phyloP scores from a whole-genome alignment of 441 rosid species.

The Capsella rubella region DNA sequence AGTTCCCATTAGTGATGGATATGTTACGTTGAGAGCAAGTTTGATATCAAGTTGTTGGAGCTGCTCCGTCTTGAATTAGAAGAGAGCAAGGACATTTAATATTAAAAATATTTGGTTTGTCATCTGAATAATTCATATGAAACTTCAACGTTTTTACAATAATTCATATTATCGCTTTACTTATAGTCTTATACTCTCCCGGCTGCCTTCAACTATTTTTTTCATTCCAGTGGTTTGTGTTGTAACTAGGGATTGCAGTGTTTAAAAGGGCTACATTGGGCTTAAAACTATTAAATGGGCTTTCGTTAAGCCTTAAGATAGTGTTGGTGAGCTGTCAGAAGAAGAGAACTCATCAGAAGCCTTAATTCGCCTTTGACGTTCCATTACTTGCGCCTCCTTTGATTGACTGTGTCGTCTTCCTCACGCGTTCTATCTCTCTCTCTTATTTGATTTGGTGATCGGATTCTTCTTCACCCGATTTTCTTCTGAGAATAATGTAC shows the following conservation, averaged over 20 bases:
- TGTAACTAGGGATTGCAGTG: no score
- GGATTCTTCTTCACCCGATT: slow-evolving; percentile 18
- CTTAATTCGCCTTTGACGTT: neutral
- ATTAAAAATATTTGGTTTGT: no score
- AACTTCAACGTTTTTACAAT: no score
- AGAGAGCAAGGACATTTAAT: no score
- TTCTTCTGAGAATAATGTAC: slow-evolving; percentile 39
- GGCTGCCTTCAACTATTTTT: no score
- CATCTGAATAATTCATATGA: no score
- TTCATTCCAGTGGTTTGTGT: no score
- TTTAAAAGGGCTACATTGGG: neutral
- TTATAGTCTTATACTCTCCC: no score
- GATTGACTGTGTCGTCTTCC: slow-evolving; percentile 32
- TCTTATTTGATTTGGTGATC: slow-evolving; percentile 9
- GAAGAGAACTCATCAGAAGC: neutral
- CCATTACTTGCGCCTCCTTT: neutral
- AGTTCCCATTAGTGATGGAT: slow-evolving; percentile 8
- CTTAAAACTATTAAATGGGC: neutral
- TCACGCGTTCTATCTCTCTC: slow-evolving; percentile 25
- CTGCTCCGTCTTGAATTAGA: no score
- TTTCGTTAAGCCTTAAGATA: neutral
- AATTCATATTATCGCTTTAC: no score
- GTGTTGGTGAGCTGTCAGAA: slow-evolving; percentile 35
- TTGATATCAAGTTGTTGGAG: neutral
- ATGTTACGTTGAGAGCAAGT: neutral